Percentiles rank a stretch among this genome's conserved stretches.
Conservation (phyloP, 2,329 filamentous ascomycete species). For the Xylaria sp. region DNA sequence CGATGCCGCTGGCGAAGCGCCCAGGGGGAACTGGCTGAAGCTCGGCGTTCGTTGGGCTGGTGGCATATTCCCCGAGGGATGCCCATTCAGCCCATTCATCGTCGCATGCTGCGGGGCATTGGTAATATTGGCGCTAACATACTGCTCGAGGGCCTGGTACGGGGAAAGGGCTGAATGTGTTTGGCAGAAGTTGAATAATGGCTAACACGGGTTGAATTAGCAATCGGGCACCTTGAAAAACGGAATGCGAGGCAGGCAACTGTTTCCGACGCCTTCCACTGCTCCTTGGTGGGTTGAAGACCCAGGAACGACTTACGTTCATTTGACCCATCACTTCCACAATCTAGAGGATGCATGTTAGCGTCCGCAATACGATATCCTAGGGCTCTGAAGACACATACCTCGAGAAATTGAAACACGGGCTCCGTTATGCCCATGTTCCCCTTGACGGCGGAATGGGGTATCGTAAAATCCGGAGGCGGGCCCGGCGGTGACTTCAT, state of each 20-base stretch:
- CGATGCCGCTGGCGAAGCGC: slow-evolving; percentile 68
- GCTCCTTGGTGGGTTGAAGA: background rate
- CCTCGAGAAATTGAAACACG: slow-evolving; percentile 74
- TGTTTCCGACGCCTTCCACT: background rate
- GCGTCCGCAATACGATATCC: background rate
- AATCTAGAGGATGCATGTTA: slow-evolving; percentile 56
- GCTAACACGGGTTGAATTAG: slow-evolving; percentile 46
- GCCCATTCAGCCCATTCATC: slow-evolving; percentile 62
- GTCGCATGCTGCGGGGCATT: slow-evolving; percentile 51
- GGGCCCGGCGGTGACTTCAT: slow-evolving; percentile 69
- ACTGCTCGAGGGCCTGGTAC: slow-evolving; percentile 70
- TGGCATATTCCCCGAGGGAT: slow-evolving; percentile 51
- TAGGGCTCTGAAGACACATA: slow-evolving; percentile 52
- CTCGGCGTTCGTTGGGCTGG: slow-evolving; percentile 65
- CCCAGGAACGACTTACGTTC: slow-evolving; percentile 55
- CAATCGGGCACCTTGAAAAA: background rate
- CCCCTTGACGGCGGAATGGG: slow-evolving; percentile 65
- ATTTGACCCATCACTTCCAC: slow-evolving; percentile 75
- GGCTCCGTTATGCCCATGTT: slow-evolving; percentile 69
- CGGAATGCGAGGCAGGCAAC: background rate
- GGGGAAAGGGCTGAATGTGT: slow-evolving; percentile 65
- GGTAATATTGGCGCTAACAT: slow-evolving; percentile 62
- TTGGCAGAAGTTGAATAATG: slow-evolving; percentile 69
- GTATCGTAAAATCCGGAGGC: slow-evolving; percentile 71
- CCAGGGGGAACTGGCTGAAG: slow-evolving; percentile 68